Percentiles rank a stretch among this genome's conserved stretches.
These are phyloP conservation scores for Fusarium denticulatum DNA, from an alignment of 2,329 filamentous ascomycete genomes.

Conservation along the genomic window DNA sequence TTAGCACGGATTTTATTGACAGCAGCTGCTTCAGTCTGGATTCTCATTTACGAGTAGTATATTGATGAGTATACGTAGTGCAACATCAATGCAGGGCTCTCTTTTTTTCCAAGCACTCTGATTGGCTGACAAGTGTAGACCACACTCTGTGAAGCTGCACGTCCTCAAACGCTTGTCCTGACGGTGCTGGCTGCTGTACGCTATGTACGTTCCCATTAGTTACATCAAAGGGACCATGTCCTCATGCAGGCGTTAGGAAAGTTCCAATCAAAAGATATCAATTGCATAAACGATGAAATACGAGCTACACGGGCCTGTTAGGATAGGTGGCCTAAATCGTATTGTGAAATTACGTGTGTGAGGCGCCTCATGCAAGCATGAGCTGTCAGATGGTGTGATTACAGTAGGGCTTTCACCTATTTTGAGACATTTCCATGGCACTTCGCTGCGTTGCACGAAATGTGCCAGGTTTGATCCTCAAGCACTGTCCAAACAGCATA, in stretches of 20 bases:
- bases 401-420: no score
- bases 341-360: not conserved
- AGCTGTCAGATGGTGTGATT: no score
- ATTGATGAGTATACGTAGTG: not conserved
- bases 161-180: not conserved
- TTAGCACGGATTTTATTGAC: not conserved
- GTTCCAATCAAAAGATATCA: not conserved
- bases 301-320: not conserved
- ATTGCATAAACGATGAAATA: no score
- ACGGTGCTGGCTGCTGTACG: not conserved
- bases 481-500: not conserved
- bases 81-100: not conserved
- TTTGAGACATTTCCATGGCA: no score
- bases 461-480: no score
- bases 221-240: not conserved
- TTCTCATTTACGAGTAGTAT: no score
- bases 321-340: not conserved
- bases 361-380: no score
- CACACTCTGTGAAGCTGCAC: not conserved
- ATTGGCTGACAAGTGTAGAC: fast-evolving
- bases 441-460: no score
- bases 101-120: no score
- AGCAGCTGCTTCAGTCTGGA: not conserved
- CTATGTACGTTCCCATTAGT: not conserved
- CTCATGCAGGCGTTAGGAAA: not conserved